A percentile compares a stretch with the other conserved stretches of the same genome.
Conservation (phyloP, 352 stramenopile species). For the Blastocystis sp. region DNA sequence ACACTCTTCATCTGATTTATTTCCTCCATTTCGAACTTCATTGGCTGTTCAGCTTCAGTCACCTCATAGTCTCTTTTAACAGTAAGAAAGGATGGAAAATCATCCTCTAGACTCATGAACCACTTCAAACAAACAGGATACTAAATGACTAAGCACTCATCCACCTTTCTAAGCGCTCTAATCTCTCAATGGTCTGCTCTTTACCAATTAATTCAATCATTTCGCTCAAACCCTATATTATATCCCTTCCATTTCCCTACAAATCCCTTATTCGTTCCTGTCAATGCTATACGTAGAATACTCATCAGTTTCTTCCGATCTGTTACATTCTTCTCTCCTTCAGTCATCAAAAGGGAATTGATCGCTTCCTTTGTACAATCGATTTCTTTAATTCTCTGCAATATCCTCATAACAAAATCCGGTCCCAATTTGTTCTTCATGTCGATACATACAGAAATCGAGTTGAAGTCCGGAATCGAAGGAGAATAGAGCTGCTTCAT, state of each 20-base stretch:
- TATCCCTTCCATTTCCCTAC: neutral
- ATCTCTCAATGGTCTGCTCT: neutral
- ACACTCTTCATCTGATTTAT: neutral
- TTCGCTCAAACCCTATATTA: slow-evolving; percentile 44
- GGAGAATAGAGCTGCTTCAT: neutral
- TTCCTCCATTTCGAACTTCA: neutral
- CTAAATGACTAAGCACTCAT: neutral
- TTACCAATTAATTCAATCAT: slow-evolving; percentile 52
- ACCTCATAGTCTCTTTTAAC: neutral
- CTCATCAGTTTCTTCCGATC: slow-evolving; percentile 25
- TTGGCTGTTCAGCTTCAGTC: neutral
- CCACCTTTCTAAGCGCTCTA: neutral
- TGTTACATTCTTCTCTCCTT: neutral
- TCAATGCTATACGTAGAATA: slow-evolving; percentile 17
- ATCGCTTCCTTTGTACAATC: neutral
- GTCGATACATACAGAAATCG: neutral
- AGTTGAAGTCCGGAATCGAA: neutral
- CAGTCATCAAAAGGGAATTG: neutral
- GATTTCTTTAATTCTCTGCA: neutral
- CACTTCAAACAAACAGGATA: neutral
- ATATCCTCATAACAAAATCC: neutral
- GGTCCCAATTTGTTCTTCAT: neutral
- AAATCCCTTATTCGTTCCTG: slow-evolving; percentile 30
- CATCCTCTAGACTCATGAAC: neutral
- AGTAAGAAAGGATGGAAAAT: neutral